phyloP scores from a whole-genome alignment of 164 flowering plant genomes.

The Berberis thunbergii region DNA sequence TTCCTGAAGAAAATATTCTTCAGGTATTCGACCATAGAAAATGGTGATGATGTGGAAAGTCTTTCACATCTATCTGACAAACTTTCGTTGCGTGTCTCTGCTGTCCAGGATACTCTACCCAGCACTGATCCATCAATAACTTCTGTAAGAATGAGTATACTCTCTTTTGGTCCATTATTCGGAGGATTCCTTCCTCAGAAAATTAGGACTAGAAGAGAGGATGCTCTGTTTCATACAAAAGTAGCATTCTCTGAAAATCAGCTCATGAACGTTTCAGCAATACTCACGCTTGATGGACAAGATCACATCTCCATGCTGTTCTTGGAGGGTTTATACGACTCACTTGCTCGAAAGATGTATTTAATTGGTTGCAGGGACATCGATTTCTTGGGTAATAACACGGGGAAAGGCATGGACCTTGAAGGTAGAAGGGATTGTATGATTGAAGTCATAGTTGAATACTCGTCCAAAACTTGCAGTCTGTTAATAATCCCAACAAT shows the following conservation, averaged over 20 bases:
- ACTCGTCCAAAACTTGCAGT: not conserved
- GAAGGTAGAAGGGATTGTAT: not conserved
- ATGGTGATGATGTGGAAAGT: not conserved
- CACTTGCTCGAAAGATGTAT: not conserved
- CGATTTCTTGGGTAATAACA: not conserved
- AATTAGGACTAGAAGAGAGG: not conserved
- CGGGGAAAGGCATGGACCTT: not conserved
- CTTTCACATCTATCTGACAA: not conserved
- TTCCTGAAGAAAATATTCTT: conserved; percentile 7
- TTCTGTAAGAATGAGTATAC: not conserved
- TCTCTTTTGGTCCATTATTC: not conserved
- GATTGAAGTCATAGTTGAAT: not conserved
- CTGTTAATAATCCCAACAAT: not conserved
- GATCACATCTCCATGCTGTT: not conserved
- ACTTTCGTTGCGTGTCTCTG: not conserved
- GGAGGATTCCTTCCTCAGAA: not conserved
- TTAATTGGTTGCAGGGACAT: conserved; percentile 1
- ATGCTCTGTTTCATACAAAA: not conserved
- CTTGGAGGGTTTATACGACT: not conserved
- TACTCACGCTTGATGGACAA: conserved; percentile 8
- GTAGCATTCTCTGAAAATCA: not conserved
- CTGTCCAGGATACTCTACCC: not conserved
- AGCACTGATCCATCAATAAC: not conserved
- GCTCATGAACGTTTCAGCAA: not conserved
- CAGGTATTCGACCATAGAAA: not conserved